phyloP scores from a whole-genome alignment of 2,329 filamentous ascomycete species.

The Trichoderma citrinoviride region DNA sequence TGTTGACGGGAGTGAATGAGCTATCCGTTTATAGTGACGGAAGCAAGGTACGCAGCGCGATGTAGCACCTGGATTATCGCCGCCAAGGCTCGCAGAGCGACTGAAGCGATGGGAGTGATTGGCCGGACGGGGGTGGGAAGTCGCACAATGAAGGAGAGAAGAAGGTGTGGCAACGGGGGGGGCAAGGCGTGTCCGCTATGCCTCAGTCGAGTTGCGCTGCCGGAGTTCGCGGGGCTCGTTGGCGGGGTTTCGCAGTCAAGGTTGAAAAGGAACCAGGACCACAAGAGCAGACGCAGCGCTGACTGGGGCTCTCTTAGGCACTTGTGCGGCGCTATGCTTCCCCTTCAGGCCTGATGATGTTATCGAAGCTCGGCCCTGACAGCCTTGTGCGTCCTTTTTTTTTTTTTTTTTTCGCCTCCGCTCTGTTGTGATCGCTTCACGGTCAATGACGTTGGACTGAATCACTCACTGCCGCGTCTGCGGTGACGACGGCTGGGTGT shows the following conservation, averaged over 20 bases:
- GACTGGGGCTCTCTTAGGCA: not conserved
- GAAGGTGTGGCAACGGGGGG: slow-evolving; percentile 1
- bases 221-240: slow-evolving; percentile 18
- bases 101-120: not conserved
- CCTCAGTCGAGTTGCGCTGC: not conserved
- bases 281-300: not conserved
- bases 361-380: slow-evolving; percentile 14
- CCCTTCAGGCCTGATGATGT: slow-evolving; percentile 9
- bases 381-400: slow-evolving; percentile 5
- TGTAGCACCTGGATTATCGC: not conserved
- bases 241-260: slow-evolving; percentile 4
- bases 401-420: not conserved
- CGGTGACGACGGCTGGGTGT: not conserved
- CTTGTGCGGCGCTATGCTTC: not conserved
- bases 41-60: not conserved
- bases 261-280: not conserved
- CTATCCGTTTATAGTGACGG: not conserved
- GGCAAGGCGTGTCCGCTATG: not conserved
- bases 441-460: slow-evolving; percentile 15
- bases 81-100: not conserved
- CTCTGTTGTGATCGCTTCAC: slow-evolving; percentile 1
- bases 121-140: not conserved
- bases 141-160: not conserved
- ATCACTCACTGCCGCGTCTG: slow-evolving; percentile 8
- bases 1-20: not conserved